Evolutionary conservation across 1,139 yeast species (phyloP).

Genomic region (Kodamaea anthophila): DNA sequence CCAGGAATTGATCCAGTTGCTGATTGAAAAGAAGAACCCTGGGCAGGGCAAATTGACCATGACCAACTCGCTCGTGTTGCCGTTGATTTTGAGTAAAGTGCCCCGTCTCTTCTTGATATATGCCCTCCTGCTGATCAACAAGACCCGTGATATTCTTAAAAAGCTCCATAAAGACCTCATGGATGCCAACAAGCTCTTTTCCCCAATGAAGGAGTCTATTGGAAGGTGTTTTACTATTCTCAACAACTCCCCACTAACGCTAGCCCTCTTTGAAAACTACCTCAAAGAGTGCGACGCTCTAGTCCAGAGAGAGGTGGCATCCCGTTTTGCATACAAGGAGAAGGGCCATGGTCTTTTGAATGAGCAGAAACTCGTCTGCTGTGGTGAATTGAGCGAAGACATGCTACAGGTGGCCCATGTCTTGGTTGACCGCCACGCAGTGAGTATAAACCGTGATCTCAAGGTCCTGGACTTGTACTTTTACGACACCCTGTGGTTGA

Average conservation of each 20-base stretch:
- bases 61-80: constrained; percentile 38
- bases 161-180: constrained; percentile 37
- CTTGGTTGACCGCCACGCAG: constrained; percentile 29
- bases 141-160: constrained; percentile 55
- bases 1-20: constrained; percentile 55
- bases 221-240: constrained; percentile 49
- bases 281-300: constrained; percentile 44
- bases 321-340: constrained; percentile 19
- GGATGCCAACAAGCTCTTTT: constrained; percentile 37
- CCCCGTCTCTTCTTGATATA: constrained; percentile 66
- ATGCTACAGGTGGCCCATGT: constrained; percentile 27
- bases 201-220: constrained; percentile 52
- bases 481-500: constrained; percentile 68
- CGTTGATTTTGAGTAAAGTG: constrained; percentile 57
- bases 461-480: constrained; percentile 51
- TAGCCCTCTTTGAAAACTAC: constrained; percentile 58
- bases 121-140: constrained; percentile 63
- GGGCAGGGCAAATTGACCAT: constrained; percentile 20
- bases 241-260: constrained; percentile 49
- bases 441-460: constrained; percentile 31
- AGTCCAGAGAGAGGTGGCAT: constrained; percentile 25
- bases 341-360: constrained; percentile 35
- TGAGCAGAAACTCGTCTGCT: constrained; percentile 65
- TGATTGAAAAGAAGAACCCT: constrained; percentile 17
- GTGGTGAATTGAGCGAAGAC: constrained; percentile 50